Evolutionary conservation across 1,284 basidiomycete species (phyloP).

Genomic region (Porogramme epimiltina): DNA sequence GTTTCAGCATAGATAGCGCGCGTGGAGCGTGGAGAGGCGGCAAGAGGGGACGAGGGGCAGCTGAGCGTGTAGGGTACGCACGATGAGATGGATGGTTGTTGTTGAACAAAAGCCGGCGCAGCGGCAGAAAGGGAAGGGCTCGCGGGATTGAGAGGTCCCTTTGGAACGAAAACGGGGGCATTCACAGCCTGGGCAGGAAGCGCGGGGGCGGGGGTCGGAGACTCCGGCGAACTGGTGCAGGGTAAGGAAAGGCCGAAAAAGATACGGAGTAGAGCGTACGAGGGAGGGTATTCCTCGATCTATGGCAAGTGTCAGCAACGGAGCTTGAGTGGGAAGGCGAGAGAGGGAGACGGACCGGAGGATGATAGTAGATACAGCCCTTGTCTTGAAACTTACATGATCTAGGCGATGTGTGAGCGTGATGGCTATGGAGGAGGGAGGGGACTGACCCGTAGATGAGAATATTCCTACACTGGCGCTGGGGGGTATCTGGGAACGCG

Average conservation of each 20-base stretch:
- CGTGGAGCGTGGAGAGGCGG: background rate
- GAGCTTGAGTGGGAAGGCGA: conserved; percentile 2
- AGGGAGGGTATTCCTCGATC: conserved; percentile 32
- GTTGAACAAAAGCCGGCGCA: conserved; percentile 16
- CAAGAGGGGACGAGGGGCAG: background rate
- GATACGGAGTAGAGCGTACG: conserved; percentile 23
- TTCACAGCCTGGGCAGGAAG: conserved; percentile 57
- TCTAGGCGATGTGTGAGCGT: conserved; percentile 40
- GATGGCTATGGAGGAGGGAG: background rate
- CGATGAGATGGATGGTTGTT: conserved; percentile 21
- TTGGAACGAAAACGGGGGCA: conserved; percentile 87
- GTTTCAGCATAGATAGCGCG: conserved; percentile 1
- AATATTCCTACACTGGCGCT: conserved; percentile 85
- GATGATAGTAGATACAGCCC: conserved; percentile 84
- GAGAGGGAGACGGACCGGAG: conserved; percentile 55
- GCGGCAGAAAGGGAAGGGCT: conserved; percentile 23
- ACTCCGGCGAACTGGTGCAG: conserved; percentile 43
- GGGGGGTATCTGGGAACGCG: conserved; percentile 54
- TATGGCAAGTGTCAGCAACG: conserved; percentile 16
- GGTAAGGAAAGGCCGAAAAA: conserved; percentile 8
- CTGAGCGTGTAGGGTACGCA: conserved; percentile 10
- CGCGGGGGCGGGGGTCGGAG: conserved; percentile 40
- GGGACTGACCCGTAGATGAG: conserved; percentile 79
- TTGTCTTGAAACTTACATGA: conserved; percentile 85
- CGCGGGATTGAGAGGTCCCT: conserved; percentile 32